Evolutionary conservation across 1,284 basidiomycete species (phyloP).

Genomic region (Ganoderma leucocontextum): DNA sequence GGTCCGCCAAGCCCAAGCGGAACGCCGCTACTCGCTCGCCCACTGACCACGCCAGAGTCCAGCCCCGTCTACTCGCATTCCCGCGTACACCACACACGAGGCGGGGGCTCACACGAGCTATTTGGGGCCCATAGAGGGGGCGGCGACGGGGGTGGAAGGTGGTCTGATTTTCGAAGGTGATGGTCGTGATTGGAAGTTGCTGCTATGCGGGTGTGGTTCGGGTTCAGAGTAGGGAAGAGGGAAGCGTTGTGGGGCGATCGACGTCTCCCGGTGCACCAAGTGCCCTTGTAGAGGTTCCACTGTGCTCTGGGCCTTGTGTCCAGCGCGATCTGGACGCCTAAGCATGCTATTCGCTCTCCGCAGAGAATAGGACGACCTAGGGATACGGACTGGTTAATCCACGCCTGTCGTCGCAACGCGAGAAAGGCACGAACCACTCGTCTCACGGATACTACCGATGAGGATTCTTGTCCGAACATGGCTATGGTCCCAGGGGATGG

Average conservation of each 20-base stretch:
- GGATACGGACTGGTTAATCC: slow-evolving; percentile 11
- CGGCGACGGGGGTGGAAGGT: neutral
- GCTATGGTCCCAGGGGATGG: neutral
- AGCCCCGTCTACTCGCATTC: neutral
- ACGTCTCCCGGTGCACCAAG: neutral
- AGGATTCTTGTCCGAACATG: slow-evolving; percentile 1
- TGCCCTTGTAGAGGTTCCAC: neutral
- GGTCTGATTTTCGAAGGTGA: slow-evolving; percentile 8
- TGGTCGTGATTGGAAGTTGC: slow-evolving; percentile 10
- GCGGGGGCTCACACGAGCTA: slow-evolving; percentile 9
- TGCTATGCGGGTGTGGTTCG: slow-evolving; percentile 6
- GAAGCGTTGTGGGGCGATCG: neutral
- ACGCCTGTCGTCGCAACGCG: neutral
- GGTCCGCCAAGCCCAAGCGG: neutral
- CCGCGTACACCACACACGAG: slow-evolving; percentile 3
- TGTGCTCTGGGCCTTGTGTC: neutral
- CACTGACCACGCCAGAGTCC: neutral
- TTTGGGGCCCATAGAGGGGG: slow-evolving; percentile 3
- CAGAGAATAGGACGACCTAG: neutral
- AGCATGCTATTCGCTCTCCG: neutral
- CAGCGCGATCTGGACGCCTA: neutral
- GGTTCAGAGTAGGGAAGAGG: slow-evolving; percentile 2
- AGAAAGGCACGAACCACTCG: slow-evolving; percentile 12
- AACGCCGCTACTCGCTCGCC: slow-evolving; percentile 4
- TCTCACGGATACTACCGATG: slow-evolving; percentile 3